A percentile compares a stretch with the other conserved stretches of the same genome.
Conservation (phyloP, 805 yeast genomes). For the Metschnikowia drakensbergensis region DNA sequence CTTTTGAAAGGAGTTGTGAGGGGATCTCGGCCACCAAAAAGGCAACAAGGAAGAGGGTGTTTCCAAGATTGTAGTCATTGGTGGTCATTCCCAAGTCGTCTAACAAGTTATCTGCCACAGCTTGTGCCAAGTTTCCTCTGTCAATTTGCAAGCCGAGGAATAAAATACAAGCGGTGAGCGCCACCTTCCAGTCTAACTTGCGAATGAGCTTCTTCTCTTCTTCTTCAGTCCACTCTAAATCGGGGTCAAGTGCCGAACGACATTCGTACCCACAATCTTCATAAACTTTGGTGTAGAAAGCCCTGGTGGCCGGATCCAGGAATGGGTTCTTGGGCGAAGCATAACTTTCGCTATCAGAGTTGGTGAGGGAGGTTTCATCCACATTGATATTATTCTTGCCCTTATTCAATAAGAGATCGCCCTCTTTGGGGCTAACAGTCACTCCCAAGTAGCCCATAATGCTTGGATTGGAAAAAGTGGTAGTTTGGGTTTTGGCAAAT, state of each 20-base stretch:
- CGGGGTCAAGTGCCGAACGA: constrained; percentile 53
- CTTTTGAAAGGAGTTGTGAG: constrained; percentile 61
- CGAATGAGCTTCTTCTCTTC: constrained; percentile 49
- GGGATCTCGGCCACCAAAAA: constrained; percentile 61
- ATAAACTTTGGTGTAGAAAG: constrained; percentile 43
- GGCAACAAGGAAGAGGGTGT: constrained; percentile 48
- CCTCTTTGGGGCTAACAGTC: background rate
- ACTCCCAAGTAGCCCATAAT: constrained; percentile 3
- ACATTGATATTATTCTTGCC: background rate
- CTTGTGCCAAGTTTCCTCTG: constrained; percentile 54
- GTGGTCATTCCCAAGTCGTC: constrained; percentile 52
- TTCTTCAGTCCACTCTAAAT: constrained; percentile 46
- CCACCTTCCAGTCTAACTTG: constrained; percentile 54
- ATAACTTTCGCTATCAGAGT: constrained; percentile 14
- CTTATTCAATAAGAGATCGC: background rate
- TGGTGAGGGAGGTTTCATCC: background rate
- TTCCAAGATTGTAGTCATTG: constrained; percentile 56
- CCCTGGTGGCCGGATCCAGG: constrained; percentile 45
- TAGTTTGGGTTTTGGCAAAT: background rate
- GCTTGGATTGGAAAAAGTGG: background rate
- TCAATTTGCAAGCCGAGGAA: constrained; percentile 58
- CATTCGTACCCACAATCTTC: constrained; percentile 53
- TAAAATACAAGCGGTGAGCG: constrained; percentile 56
- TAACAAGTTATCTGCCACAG: constrained; percentile 54
- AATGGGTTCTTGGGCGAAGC: constrained; percentile 19